These are phyloP conservation scores for Candida bentonensis DNA, from an alignment of 805 yeast species.

Conservation along the genomic window DNA sequence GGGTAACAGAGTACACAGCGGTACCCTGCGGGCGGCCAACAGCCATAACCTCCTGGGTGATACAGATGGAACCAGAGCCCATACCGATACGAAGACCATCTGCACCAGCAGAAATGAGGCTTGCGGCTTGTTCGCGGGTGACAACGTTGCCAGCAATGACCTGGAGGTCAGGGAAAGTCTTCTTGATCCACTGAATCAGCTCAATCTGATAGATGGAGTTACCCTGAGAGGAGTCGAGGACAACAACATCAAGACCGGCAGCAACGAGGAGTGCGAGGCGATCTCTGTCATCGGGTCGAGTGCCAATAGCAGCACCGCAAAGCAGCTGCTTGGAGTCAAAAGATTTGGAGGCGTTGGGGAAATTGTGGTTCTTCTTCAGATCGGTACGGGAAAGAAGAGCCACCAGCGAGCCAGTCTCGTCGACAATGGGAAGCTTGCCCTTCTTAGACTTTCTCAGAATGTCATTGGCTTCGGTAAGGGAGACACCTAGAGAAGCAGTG, in stretches of 20 bases:
- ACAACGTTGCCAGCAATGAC: conserved; percentile 98
- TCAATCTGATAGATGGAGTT: conserved; percentile 89
- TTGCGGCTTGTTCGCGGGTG: conserved; percentile 97
- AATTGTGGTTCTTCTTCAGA: conserved; percentile 87
- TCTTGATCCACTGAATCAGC: conserved; percentile 85
- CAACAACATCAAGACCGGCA: conserved; percentile 95
- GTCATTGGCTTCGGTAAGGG: conserved; percentile 75
- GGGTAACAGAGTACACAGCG: conserved; percentile 87
- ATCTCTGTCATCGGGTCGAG: conserved; percentile 74
- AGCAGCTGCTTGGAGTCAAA: conserved; percentile 85
- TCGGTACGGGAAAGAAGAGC: conserved; percentile 91
- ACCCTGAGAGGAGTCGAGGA: conserved; percentile 94
- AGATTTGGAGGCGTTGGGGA: conserved; percentile 91
- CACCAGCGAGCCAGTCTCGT: conserved; percentile 57
- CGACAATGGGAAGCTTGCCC: conserved; percentile 94
- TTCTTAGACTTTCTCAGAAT: conserved; percentile 85
- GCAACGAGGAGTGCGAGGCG: conserved; percentile 76
- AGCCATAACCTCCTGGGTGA: conserved; percentile 99
- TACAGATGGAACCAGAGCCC: conserved; percentile 99
- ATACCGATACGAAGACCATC: conserved; percentile 98
- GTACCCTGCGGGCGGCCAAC: conserved; percentile 99
- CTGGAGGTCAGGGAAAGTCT: conserved; percentile 62
- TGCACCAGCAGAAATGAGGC: conserved; percentile 87
- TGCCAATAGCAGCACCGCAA: conserved; percentile 98
- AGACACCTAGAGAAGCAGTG: conserved; percentile 72